Percentiles rank a stretch among this genome's conserved stretches.
phyloP scores from a whole-genome alignment of 768 basidiomycete species.

The Phaeotremella skinneri region DNA sequence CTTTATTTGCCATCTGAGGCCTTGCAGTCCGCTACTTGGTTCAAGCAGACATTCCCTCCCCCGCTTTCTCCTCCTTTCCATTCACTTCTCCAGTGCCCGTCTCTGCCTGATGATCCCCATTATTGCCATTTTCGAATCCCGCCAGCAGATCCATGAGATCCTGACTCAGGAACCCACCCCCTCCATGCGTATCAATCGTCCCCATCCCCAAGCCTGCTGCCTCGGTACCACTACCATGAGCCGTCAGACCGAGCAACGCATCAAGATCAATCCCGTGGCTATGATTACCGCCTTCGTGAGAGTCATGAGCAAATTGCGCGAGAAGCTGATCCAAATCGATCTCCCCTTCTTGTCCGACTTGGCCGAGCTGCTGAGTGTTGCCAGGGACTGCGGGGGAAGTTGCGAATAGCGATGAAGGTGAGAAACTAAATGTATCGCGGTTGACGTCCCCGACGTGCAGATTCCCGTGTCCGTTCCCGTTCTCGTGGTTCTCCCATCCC shows the following conservation, averaged over 20 bases:
- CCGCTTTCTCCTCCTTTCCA: neutral
- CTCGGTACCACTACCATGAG: neutral
- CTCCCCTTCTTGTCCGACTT: neutral
- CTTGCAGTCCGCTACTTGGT: neutral
- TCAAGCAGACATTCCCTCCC: neutral
- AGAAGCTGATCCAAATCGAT: neutral
- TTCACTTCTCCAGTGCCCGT: neutral
- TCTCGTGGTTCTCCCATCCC: neutral
- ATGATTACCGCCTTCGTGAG: neutral
- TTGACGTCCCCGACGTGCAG: slow-evolving; percentile 4
- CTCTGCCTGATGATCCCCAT: neutral
- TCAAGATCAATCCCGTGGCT: slow-evolving; percentile 5
- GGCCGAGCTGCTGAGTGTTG: neutral
- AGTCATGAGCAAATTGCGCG: neutral
- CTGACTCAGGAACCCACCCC: slow-evolving; percentile 6
- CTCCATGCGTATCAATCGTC: slow-evolving; percentile 10
- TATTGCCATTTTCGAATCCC: neutral
- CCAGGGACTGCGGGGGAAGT: slow-evolving; percentile 28
- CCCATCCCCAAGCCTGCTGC: slow-evolving; percentile 10
- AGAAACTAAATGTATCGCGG: slow-evolving; percentile 24
- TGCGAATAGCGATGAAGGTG: slow-evolving; percentile 25
- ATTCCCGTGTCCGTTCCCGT: neutral
- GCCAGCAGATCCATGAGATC: slow-evolving; percentile 37
- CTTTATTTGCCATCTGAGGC: no score
- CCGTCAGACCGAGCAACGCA: slow-evolving; percentile 15